Evolutionary conservation across 2,329 filamentous ascomycete species (phyloP), one percentile per base, ranked within the genome.

Genomic region (Fusarium subtropicale): DNA sequence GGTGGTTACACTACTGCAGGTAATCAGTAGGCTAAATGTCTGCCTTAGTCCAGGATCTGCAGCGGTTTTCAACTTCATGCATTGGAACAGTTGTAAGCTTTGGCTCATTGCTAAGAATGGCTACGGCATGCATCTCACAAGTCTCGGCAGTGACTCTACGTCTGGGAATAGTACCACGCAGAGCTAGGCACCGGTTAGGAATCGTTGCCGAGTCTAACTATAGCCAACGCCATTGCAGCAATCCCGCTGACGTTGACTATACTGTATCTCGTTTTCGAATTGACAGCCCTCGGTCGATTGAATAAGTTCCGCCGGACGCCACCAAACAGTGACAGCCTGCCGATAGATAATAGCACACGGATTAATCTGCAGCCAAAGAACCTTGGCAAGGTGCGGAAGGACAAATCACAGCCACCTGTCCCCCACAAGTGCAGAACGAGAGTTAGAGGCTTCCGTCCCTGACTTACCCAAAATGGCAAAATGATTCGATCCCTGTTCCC

Each of bases 271-370:
- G 33, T 50, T 44, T 39, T 34, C 58, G 26, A 31, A 46, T 52
- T 28, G 36, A 31, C 51, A 69, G 10, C 52, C 62, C 44, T 70
- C 66, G 66, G 66, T 42, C 52, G 31, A 50, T 67, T 69, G 24
- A 63, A 39, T 20, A 64, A 69, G 66, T 70, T 46, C 66, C 67
- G 39, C 67, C 66, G 62, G 62, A 60, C n/a, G 39, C 48, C 41
- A 34, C 46, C 26, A 50, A 54, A 52, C 22, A 26, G 26, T 51
- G 57, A 34, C 57, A 57, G 46, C 66, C 63, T 70, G 66, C 51
- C 58, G 50, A 64, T 60, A 51, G 15, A 30, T 26, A 44, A 55
- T 24, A 31, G 41, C 12, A 38, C n/a, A 38, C 31, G 46, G 26
- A 34, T 60, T 41, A 39, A 70, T 70, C 53, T 63, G 66, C 62